phyloP scores from a whole-genome alignment of 164 flowering plant genomes.

The Buxus sempervirens region DNA sequence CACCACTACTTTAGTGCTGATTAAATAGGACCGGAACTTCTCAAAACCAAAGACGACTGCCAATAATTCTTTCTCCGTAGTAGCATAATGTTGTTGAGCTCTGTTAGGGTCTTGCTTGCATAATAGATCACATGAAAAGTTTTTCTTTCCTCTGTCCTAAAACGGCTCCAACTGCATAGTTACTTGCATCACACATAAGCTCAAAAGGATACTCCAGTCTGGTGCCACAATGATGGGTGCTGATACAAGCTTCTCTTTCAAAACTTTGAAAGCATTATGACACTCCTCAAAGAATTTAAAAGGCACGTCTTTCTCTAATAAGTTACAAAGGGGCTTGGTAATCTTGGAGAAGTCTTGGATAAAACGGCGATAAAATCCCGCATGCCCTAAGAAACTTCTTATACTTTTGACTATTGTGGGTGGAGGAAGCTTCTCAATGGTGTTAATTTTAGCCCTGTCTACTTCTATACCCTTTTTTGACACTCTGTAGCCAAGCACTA shows the following conservation, averaged over 20 bases:
- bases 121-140: background rate
- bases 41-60: background rate
- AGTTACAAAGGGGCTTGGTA: background rate
- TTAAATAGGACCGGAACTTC: background rate
- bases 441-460: background rate
- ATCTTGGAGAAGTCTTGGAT: background rate
- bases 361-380: background rate
- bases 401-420: background rate
- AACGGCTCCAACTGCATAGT: background rate
- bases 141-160: conserved; percentile 4
- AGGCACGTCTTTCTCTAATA: background rate
- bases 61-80: background rate
- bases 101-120: background rate
- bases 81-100: background rate
- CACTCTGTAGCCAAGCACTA: background rate
- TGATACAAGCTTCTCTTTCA: background rate
- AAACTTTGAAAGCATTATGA: background rate
- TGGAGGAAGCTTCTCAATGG: background rate
- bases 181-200: background rate
- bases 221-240: background rate
- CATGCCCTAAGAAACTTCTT: background rate
- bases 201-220: background rate
- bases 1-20: background rate
- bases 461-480: background rate
- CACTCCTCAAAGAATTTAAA: background rate